phyloP scores from a whole-genome alignment of 768 basidiomycete species.

The Cystobasidium ongulense region DNA sequence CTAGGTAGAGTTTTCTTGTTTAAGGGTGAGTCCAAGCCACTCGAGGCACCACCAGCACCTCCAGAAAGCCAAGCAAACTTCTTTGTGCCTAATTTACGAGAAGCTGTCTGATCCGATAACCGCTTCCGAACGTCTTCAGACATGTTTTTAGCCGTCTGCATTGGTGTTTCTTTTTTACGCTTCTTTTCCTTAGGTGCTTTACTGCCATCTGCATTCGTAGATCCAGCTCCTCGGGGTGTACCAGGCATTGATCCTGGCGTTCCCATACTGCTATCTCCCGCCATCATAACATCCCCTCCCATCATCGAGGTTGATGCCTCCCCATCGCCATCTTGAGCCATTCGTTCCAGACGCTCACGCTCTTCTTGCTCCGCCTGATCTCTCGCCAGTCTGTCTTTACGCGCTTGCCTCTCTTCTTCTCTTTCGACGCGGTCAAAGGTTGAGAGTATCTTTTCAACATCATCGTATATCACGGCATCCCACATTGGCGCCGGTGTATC shows the following conservation, averaged over 20 bases:
- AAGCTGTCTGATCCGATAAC: slow-evolving; percentile 81
- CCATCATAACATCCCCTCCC: background rate
- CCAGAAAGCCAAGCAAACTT: slow-evolving; percentile 84
- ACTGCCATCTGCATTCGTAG: background rate
- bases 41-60: slow-evolving; percentile 44
- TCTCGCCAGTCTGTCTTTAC: slow-evolving; percentile 22
- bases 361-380: slow-evolving; percentile 29
- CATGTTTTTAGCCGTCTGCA: slow-evolving; percentile 80
- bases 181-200: slow-evolving; percentile 57
- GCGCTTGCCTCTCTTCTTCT: slow-evolving; percentile 32
- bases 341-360: slow-evolving; percentile 9
- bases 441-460: slow-evolving; percentile 27
- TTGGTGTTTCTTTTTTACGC: slow-evolving; percentile 72
- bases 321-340: slow-evolving; percentile 17
- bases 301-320: background rate
- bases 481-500: slow-evolving; percentile 29
- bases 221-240: background rate
- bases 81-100: slow-evolving; percentile 58
- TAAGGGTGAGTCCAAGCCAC: slow-evolving; percentile 3
- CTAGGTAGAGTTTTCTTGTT: slow-evolving; percentile 18
- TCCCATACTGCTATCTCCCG: slow-evolving; percentile 14
- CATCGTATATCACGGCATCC: slow-evolving; percentile 29
- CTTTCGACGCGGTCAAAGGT: slow-evolving; percentile 27
- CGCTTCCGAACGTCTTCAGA: slow-evolving; percentile 84
- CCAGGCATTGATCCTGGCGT: slow-evolving; percentile 16